A percentile compares a stretch with the other conserved stretches of the same genome.
Conservation (phyloP, 805 yeast species). For the Ogataea salicorniae region DNA sequence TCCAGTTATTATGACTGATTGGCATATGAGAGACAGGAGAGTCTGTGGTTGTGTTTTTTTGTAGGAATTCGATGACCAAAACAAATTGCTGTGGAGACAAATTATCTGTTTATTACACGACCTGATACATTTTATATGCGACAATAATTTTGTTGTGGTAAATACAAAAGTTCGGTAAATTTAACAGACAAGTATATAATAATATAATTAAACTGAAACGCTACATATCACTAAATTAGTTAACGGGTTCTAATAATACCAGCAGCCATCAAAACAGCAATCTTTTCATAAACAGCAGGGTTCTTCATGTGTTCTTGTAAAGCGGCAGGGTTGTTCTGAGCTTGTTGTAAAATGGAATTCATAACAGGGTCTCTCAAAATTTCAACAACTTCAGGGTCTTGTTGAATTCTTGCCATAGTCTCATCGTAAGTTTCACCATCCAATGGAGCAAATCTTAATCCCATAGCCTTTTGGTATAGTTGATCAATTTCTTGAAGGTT, state of each 20-base stretch:
- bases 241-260: slow-evolving; percentile 91
- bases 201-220: too few species aligned
- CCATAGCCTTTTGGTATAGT: slow-evolving; percentile 68
- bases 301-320: slow-evolving; percentile 96
- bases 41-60: too few species aligned
- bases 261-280: slow-evolving; percentile 86
- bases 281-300: slow-evolving; percentile 85
- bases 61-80: too few species aligned
- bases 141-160: too few species aligned
- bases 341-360: slow-evolving; percentile 93
- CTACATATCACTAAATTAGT: background rate
- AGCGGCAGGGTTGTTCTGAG: slow-evolving; percentile 93
- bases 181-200: background rate
- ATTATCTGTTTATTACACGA: too few species aligned
- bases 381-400: slow-evolving; percentile 90
- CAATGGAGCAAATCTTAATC: slow-evolving; percentile 73
- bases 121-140: too few species aligned
- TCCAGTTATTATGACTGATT: background rate
- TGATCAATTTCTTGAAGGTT: slow-evolving; percentile 71
- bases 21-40: too few species aligned
- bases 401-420: slow-evolving; percentile 81
- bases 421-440: slow-evolving; percentile 93
- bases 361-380: slow-evolving; percentile 92
- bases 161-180: background rate
- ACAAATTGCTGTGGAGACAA: too few species aligned